These are phyloP conservation scores for Cadophora luteo-olivacea DNA, from an alignment of 2,329 filamentous ascomycete species.

Conservation along the genomic window DNA sequence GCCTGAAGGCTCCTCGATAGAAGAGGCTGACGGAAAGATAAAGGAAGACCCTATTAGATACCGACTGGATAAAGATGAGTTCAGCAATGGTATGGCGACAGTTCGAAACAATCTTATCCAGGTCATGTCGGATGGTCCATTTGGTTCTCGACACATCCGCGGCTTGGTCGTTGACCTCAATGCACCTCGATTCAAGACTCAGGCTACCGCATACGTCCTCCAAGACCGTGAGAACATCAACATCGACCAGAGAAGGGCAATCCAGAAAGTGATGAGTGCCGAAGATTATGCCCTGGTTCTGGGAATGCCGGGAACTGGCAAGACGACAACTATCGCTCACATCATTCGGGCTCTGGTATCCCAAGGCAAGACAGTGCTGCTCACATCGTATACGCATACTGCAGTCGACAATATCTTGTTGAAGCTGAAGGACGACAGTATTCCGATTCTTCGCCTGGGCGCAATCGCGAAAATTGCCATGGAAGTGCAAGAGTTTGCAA, in stretches of 20 bases:
- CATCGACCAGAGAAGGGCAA: conserved; percentile 82
- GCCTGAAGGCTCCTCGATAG: conserved; percentile 58
- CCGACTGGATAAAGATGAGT: conserved; percentile 95
- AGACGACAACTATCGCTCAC: conserved; percentile 97
- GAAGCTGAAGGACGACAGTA: conserved; percentile 82
- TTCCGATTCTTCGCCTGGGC: conserved; percentile 84
- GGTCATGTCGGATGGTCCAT: conserved; percentile 82
- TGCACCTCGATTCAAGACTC: conserved; percentile 74
- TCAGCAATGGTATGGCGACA: conserved; percentile 96
- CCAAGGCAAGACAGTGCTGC: conserved; percentile 88
- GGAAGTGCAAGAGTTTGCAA: conserved; percentile 85
- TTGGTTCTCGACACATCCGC: conserved; percentile 74
- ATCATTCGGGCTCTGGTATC: conserved; percentile 90
- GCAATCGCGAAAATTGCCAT: conserved; percentile 85
- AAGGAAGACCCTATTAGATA: conserved; percentile 69
- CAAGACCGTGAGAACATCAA: conserved; percentile 75
- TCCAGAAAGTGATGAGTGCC: conserved; percentile 95
- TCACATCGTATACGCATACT: conserved; percentile 96
- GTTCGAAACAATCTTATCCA: conserved; percentile 93
- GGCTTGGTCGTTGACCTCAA: conserved; percentile 80
- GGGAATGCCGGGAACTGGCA: conserved; percentile 97
- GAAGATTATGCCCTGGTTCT: conserved; percentile 96
- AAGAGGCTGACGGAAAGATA: conserved; percentile 58
- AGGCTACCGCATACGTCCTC: conserved; percentile 68
- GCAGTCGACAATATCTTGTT: conserved; percentile 97